Conservation (phyloP, 768 basidiomycete genomes). For the Vararia minispora region DNA sequence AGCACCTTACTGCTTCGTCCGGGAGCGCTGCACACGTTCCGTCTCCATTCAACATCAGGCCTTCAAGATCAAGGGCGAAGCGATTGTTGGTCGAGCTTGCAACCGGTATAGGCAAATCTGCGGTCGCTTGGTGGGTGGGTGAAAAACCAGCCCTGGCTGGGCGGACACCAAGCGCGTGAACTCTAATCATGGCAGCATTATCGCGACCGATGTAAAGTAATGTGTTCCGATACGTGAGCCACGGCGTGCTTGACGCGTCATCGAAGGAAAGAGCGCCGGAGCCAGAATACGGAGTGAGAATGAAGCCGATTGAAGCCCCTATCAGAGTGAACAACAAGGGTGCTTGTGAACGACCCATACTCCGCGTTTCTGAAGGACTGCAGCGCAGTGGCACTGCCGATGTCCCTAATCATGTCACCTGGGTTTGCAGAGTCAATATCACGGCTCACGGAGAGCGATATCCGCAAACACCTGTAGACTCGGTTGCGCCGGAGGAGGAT, state of each 20-base stretch:
- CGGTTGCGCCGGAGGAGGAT: constrained; percentile 45
- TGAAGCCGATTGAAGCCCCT: constrained; percentile 55
- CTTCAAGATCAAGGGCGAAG: constrained; percentile 47
- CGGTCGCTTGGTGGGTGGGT: constrained; percentile 25
- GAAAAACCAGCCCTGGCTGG: constrained; percentile 24
- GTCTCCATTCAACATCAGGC: constrained; percentile 43
- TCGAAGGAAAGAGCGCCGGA: constrained; percentile 33
- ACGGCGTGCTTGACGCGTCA: constrained; percentile 38
- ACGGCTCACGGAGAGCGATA: too few species aligned
- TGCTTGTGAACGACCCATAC: constrained; percentile 35
- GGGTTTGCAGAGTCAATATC: background rate
- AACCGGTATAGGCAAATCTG: constrained; percentile 33
- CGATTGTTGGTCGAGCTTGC: constrained; percentile 37
- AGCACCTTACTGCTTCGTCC: background rate
- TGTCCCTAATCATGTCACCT: constrained; percentile 47
- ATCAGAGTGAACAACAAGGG: constrained; percentile 45
- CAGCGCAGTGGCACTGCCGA: constrained; percentile 51
- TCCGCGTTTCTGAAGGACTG: constrained; percentile 31
- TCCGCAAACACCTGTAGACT: constrained; percentile 29
- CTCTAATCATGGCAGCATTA: constrained; percentile 37
- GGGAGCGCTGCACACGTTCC: constrained; percentile 33
- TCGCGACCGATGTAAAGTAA: constrained; percentile 37
- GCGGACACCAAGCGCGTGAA: constrained; percentile 41
- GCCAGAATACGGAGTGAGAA: constrained; percentile 43
- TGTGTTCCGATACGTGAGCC: constrained; percentile 38